A percentile compares a stretch with the other conserved stretches of the same genome.
Evolutionary conservation across 768 basidiomycete species (phyloP).

Genomic region (Amanita exitialis): DNA sequence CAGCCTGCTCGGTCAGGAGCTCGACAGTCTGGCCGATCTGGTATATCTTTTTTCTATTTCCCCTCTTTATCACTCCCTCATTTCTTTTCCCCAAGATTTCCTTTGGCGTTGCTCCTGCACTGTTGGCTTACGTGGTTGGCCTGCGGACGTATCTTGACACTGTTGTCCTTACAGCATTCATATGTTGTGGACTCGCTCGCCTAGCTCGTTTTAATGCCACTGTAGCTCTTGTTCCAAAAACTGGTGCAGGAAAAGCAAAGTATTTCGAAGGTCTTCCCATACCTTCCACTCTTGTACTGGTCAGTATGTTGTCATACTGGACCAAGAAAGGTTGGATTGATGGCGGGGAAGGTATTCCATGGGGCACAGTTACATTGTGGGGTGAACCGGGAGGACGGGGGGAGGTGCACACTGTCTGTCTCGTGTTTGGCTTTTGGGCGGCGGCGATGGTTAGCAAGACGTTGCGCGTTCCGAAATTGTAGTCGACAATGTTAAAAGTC

Average conservation of each 20-base stretch:
- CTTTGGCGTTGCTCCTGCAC: conserved; percentile 95
- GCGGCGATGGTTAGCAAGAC: conserved; percentile 99
- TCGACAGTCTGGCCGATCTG: conserved; percentile 94
- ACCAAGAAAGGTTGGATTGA: conserved; percentile 78
- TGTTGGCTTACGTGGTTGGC: conserved; percentile 85
- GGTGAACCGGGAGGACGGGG: conserved; percentile 62
- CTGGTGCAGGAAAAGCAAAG: conserved; percentile 73
- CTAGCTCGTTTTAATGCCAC: conserved; percentile 99
- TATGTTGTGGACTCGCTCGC: conserved; percentile 93
- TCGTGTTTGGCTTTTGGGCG: conserved; percentile 82
- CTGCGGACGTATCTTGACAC: conserved; percentile 89
- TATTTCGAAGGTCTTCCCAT: conserved; percentile 99
- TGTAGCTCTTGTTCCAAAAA: conserved; percentile 88
- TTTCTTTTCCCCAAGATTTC: conserved; percentile 58
- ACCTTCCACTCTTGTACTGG: conserved; percentile 78
- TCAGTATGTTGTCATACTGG: conserved; percentile 75
- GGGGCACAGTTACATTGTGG: conserved; percentile 68
- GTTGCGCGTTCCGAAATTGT: conserved; percentile 73
- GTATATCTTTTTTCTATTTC: conserved; percentile 32
- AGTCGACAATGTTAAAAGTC: conserved; percentile 12
- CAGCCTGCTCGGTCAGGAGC: conserved; percentile 94
- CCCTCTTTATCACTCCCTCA: conserved; percentile 5
- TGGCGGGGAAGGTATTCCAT: conserved; percentile 65
- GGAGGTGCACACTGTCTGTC: conserved; percentile 73
- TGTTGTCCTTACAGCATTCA: conserved; percentile 77